phyloP scores from a whole-genome alignment of 805 yeast species.

The Hanseniaspora mollemarum region DNA sequence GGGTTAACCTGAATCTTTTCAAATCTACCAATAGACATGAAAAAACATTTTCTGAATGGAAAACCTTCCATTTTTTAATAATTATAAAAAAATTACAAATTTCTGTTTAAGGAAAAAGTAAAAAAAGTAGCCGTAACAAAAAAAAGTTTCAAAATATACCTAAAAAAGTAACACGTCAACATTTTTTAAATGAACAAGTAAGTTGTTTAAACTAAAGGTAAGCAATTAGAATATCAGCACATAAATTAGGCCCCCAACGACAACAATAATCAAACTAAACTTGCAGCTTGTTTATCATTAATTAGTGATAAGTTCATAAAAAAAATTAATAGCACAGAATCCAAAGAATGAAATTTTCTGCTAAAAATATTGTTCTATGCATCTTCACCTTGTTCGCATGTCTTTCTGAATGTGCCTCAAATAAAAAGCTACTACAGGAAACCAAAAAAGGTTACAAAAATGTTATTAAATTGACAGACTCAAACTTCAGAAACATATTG shows the following conservation, averaged over 20 bases:
- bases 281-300: too few species aligned
- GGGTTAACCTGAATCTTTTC: too few species aligned
- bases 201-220: background rate
- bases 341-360: background rate
- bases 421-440: conserved; percentile 24
- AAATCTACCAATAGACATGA: too few species aligned
- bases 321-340: background rate
- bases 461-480: conserved; percentile 44
- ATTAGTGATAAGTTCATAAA: too few species aligned
- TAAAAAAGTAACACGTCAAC: conserved; percentile 2
- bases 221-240: too few species aligned
- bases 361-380: background rate
- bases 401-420: conserved; percentile 20
- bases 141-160: background rate
- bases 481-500: conserved; percentile 45
- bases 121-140: background rate
- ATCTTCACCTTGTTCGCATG: conserved; percentile 8
- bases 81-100: too few species aligned
- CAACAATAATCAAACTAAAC: background rate
- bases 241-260: background rate
- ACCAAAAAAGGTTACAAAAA: conserved; percentile 28
- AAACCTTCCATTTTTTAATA: too few species aligned
- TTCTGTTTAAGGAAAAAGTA: background rate
- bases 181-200: background rate
- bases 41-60: too few species aligned